Evolutionary conservation across 345 rosid genomes (phyloP).

Genomic region (Nephelium lappaceum): DNA sequence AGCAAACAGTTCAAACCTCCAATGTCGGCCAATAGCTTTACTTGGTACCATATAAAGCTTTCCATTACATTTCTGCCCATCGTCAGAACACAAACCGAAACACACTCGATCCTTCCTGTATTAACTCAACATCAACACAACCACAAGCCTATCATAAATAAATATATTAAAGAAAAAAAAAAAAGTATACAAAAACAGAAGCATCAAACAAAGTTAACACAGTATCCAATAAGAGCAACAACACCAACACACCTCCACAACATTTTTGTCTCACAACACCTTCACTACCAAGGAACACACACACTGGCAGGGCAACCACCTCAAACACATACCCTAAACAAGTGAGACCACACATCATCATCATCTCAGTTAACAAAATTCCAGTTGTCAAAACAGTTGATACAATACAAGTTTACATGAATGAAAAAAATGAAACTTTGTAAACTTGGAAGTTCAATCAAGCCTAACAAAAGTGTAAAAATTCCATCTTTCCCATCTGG

Average conservation of each 20-base stretch:
- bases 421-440: background rate
- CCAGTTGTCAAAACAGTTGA: background rate
- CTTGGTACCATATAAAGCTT: constrained; percentile 41
- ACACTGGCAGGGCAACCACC: background rate
- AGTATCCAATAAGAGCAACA: background rate
- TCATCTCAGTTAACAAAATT: background rate
- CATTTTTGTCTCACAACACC: background rate
- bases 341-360: background rate
- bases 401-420: background rate
- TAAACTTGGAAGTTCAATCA: background rate
- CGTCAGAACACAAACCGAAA: constrained; percentile 19
- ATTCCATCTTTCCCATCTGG: background rate
- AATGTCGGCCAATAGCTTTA: constrained; percentile 26
- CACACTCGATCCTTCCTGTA: constrained; percentile 37
- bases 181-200: background rate
- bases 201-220: background rate
- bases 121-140: constrained; percentile 10
- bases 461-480: background rate
- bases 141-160: background rate
- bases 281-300: background rate
- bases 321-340: background rate
- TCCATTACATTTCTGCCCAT: constrained; percentile 30
- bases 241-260: background rate
- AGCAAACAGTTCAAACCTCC: constrained; percentile 31
- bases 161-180: no score